Percentiles rank a stretch among this genome's conserved stretches.
Evolutionary conservation across 1,284 basidiomycete species (phyloP).

Genomic region (Hemileia vastatrix): DNA sequence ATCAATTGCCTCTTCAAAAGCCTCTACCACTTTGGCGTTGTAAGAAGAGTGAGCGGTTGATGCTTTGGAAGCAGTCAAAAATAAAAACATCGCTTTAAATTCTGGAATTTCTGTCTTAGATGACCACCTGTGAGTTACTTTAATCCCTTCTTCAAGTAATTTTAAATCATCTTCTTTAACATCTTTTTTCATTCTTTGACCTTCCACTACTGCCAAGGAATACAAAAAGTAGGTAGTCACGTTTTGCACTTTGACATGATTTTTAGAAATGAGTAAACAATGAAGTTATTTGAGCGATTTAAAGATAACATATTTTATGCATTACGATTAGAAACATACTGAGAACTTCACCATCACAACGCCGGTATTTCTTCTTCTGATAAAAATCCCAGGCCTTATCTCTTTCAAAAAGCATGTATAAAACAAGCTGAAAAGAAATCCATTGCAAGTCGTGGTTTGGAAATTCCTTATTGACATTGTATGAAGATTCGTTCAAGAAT

Average conservation of each 20-base stretch:
- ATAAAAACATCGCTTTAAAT: not conserved
- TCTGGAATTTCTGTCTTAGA: not conserved
- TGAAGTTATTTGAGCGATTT: too few species aligned
- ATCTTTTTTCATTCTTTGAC: not conserved
- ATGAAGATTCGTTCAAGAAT: not conserved
- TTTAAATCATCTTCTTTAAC: not conserved
- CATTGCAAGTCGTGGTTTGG: not conserved
- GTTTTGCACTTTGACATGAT: not conserved
- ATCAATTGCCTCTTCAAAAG: not conserved
- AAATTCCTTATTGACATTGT: not conserved
- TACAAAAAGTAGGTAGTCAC: not conserved
- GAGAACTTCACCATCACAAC: too few species aligned
- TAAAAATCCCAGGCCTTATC: too few species aligned
- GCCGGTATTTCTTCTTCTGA: too few species aligned
- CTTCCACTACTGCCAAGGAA: not conserved
- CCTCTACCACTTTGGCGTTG: not conserved
- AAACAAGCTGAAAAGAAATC: not conserved
- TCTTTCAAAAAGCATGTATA: not conserved
- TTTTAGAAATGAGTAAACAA: too few species aligned
- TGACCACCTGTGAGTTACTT: not conserved
- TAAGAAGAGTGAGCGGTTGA: not conserved
- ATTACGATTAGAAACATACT: too few species aligned
- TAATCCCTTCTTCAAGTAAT: not conserved
- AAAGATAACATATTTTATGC: too few species aligned
- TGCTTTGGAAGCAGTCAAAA: not conserved